These are phyloP conservation scores for Silene noctiflora DNA, from an alignment of 179 eudicot species.

Conservation along the genomic window DNA sequence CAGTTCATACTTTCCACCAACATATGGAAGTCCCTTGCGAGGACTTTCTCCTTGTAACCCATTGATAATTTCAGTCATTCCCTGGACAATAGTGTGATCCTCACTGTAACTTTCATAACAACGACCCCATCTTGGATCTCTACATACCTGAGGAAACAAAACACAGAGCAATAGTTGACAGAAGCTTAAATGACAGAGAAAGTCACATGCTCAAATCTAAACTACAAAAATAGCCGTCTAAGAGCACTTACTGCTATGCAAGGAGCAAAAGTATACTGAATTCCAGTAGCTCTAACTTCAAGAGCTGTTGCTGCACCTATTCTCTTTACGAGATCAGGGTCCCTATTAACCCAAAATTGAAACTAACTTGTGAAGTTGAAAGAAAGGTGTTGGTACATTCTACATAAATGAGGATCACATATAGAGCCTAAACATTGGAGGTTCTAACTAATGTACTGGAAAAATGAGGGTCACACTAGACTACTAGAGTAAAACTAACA, in stretches of 20 bases:
- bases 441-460: background rate
- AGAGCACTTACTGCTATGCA: slow-evolving; percentile 41
- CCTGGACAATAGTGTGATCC: slow-evolving; percentile 43
- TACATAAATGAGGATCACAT: background rate
- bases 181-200: slow-evolving; percentile 3
- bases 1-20: slow-evolving; percentile 44
- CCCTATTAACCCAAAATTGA: slow-evolving; percentile 26
- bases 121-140: slow-evolving; percentile 61
- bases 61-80: slow-evolving; percentile 45
- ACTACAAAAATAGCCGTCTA: background rate
- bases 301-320: slow-evolving; percentile 52
- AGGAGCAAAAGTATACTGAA: slow-evolving; percentile 48
- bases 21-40: slow-evolving; percentile 41
- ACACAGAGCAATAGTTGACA: background rate
- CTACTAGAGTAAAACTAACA: background rate
- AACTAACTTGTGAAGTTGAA: background rate
- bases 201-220: background rate
- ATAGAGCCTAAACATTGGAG: background rate
- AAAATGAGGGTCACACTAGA: background rate
- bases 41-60: slow-evolving; percentile 49
- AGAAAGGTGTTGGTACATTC: background rate
- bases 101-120: slow-evolving; percentile 57
- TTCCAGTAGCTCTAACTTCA: slow-evolving; percentile 53
- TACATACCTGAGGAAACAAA: slow-evolving; percentile 36
- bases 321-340: slow-evolving; percentile 39